Conservation (phyloP, 768 basidiomycete genomes). For the Collybiopsis luxurians region DNA sequence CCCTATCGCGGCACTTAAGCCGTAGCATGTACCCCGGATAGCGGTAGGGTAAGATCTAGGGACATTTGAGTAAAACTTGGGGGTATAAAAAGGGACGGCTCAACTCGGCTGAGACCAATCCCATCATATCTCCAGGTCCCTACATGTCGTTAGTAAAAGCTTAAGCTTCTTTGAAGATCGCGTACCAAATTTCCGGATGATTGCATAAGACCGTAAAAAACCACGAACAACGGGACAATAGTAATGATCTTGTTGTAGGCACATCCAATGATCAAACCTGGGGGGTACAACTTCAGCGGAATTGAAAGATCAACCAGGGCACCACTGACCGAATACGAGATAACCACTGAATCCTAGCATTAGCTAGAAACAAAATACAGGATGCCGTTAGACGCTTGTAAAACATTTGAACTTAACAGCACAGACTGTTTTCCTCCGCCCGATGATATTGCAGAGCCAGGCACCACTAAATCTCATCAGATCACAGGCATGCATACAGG, state of each 20-base stretch:
- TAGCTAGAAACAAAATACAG: constrained; percentile 38
- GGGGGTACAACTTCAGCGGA: neutral
- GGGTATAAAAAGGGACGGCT: constrained; percentile 33
- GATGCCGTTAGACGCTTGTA: neutral
- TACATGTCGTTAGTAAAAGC: constrained; percentile 15
- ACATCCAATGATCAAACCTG: constrained; percentile 54
- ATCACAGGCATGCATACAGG: constrained; percentile 22
- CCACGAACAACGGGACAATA: constrained; percentile 62
- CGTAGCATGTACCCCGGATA: constrained; percentile 69
- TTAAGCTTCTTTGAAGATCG: neutral
- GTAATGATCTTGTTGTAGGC: constrained; percentile 61
- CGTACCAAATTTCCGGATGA: constrained; percentile 64
- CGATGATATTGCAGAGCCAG: constrained; percentile 47
- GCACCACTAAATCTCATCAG: constrained; percentile 20
- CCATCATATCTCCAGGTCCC: constrained; percentile 74
- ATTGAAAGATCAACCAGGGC: too few species aligned
- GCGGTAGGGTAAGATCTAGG: constrained; percentile 62
- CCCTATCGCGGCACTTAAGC: constrained; percentile 63
- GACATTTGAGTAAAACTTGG: neutral
- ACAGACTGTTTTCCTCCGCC: constrained; percentile 55
- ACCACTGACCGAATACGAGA: constrained; percentile 50
- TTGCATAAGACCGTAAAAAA: constrained; percentile 75
- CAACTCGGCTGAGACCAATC: constrained; percentile 53
- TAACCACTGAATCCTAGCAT: constrained; percentile 69
- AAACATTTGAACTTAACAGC: constrained; percentile 1